A percentile compares a stretch with the other conserved stretches of the same genome.
Conservation (phyloP, 495 filamentous ascomycete species). For the Hypoxylon intermedium region DNA sequence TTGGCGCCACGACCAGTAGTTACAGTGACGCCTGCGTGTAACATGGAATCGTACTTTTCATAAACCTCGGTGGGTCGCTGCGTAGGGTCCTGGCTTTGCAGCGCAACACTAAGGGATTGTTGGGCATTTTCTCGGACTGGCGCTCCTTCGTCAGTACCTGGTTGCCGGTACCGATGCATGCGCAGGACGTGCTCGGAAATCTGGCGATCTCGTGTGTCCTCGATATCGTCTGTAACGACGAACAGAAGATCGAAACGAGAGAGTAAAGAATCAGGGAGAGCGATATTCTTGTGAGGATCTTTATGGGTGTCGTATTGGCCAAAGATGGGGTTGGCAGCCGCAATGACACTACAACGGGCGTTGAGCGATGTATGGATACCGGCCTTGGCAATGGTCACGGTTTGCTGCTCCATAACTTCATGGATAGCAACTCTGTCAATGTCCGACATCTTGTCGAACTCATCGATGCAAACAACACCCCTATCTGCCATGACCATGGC, state of each 20-base stretch:
- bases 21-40: constrained; percentile 88
- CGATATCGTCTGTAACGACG: constrained; percentile 97
- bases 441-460: constrained; percentile 99
- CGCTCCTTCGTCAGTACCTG: constrained; percentile 92
- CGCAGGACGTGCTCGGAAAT: constrained; percentile 96
- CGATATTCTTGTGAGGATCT: constrained; percentile 98
- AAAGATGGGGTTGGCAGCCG: constrained; percentile 96
- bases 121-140: constrained; percentile 88
- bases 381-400: constrained; percentile 97
- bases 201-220: constrained; percentile 86
- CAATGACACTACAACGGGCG: constrained; percentile 94
- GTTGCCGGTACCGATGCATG: constrained; percentile 95
- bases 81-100: constrained; percentile 76
- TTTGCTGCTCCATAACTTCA: constrained; percentile 99
- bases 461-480: constrained; percentile 98
- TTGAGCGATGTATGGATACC: constrained; percentile 98
- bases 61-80: constrained; percentile 83
- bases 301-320: constrained; percentile 99
- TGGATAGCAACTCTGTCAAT: constrained; percentile 98
- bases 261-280: constrained; percentile 92
- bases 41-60: constrained; percentile 95
- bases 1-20: constrained; percentile 72
- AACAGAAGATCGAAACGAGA: constrained; percentile 99
- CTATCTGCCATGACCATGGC: constrained; percentile 98
- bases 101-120: constrained; percentile 87